These are phyloP conservation scores for Drechslerella dactyloides DNA, from an alignment of 2,329 filamentous ascomycete species.

Conservation along the genomic window DNA sequence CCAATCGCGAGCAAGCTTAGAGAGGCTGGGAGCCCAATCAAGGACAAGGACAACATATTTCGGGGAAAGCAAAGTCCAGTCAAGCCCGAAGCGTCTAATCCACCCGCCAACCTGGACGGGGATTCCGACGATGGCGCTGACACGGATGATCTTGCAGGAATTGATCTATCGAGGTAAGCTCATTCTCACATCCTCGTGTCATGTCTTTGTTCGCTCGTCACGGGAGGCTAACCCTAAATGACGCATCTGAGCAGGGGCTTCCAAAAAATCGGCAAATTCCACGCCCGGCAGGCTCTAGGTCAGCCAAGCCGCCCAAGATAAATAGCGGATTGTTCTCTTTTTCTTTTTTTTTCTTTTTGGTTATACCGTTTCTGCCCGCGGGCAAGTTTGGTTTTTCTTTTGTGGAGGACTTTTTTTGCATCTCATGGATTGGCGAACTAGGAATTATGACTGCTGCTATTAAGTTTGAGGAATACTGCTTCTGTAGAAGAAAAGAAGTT, in stretches of 20 bases:
- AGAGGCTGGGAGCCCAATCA: slow-evolving; percentile 37
- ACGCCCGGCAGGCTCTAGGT: slow-evolving; percentile 30
- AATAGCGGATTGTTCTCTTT: neutral
- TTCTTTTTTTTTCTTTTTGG: slow-evolving; percentile 5
- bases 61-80: slow-evolving; percentile 42
- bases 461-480: neutral
- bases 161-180: slow-evolving; percentile 46
- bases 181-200: neutral
- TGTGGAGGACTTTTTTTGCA: neutral
- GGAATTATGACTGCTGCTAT: neutral
- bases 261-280: slow-evolving; percentile 51
- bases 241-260: slow-evolving; percentile 25
- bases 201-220: neutral
- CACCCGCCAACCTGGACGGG: slow-evolving; percentile 11
- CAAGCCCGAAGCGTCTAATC: slow-evolving; percentile 23
- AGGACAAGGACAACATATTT: slow-evolving; percentile 46
- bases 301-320: slow-evolving; percentile 27
- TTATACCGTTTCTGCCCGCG: neutral
- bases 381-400: neutral
- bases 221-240: neutral
- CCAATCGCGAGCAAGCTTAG: slow-evolving; percentile 34
- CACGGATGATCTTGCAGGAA: slow-evolving; percentile 47
- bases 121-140: slow-evolving; percentile 26
- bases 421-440: too few species aligned
- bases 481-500: neutral